Conservation (phyloP, 225 moss, liverwort and hornwort species). For the Asterella californica region DNA sequence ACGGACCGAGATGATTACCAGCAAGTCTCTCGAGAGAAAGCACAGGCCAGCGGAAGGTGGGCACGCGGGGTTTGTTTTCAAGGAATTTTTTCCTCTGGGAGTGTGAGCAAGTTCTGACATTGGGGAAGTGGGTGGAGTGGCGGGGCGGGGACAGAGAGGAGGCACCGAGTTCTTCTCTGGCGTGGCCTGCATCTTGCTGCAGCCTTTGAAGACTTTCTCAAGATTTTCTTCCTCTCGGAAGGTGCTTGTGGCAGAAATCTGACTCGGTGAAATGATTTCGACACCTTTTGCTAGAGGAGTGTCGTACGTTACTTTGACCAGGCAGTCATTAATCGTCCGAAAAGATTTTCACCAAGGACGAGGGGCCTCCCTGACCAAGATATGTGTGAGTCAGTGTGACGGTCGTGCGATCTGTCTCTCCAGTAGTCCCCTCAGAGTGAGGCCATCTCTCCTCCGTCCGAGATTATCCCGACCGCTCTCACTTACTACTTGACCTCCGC, state of each 20-base stretch:
- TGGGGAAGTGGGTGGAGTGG: background rate
- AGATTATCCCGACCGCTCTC: background rate
- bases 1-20: background rate
- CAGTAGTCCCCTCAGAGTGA: background rate
- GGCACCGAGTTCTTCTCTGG: background rate
- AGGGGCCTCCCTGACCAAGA: slow-evolving; percentile 4
- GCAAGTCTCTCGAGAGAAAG: background rate
- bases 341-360: background rate
- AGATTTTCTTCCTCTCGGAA: background rate
- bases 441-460: background rate
- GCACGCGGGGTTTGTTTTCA: background rate
- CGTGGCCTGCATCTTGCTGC: background rate
- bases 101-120: background rate
- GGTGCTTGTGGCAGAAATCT: slow-evolving; percentile 2
- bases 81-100: background rate
- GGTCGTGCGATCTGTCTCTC: background rate
- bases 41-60: background rate
- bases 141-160: background rate
- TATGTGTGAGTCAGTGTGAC: background rate
- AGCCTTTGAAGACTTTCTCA: background rate
- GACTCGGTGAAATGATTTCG: slow-evolving; percentile 7
- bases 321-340: background rate
- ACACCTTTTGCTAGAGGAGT: background rate
- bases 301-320: slow-evolving; percentile 1
- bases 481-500: background rate